Evolutionary conservation across 768 basidiomycete species (phyloP).

Genomic region (Boletellus sp.): DNA sequence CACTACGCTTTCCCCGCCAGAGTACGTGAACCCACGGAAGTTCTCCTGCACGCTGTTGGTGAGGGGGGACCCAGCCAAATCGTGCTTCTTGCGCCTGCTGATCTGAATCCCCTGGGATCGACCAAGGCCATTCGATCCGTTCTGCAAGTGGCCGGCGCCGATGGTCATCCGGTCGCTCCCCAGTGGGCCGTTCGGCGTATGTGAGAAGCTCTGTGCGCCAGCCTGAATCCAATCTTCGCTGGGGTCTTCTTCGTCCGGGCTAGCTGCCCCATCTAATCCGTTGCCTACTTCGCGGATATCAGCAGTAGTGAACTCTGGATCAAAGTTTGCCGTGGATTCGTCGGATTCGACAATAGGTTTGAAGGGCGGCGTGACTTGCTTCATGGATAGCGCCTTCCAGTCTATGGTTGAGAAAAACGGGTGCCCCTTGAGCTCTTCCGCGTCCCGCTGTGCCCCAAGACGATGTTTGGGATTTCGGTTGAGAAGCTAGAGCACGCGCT

Average conservation of each 20-base stretch:
- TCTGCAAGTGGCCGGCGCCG: conserved; percentile 7
- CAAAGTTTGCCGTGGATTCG: conserved; percentile 97
- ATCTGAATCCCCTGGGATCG: conserved; percentile 47
- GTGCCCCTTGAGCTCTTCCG: conserved; percentile 93
- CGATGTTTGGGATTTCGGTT: conserved; percentile 99
- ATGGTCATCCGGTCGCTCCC: conserved; percentile 49
- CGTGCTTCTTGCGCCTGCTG: conserved; percentile 43
- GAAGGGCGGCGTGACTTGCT: conserved; percentile 95
- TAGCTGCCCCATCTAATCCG: conserved; percentile 43
- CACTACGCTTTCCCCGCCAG: conserved; percentile 65
- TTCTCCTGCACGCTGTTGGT: conserved; percentile 95
- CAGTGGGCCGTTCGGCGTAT: conserved; percentile 75
- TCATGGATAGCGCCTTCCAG: conserved; percentile 81
- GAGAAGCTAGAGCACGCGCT: conserved; percentile 60
- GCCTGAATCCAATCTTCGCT: conserved; percentile 53
- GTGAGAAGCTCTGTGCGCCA: conserved; percentile 33
- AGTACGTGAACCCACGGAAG: conserved; percentile 91
- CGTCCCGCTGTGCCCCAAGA: conserved; percentile 85
- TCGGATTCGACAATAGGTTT: conserved; percentile 97
- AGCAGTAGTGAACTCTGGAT: conserved; percentile 95
- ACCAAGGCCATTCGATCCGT: conserved; percentile 17
- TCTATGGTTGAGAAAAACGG: conserved; percentile 90
- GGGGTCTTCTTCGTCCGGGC: conserved; percentile 59
- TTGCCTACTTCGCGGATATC: conserved; percentile 73
- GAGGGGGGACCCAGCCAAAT: conserved; percentile 58